Evolutionary conservation across 495 filamentous ascomycete species (phyloP).

Genomic region (Lophiostoma macrostomum): DNA sequence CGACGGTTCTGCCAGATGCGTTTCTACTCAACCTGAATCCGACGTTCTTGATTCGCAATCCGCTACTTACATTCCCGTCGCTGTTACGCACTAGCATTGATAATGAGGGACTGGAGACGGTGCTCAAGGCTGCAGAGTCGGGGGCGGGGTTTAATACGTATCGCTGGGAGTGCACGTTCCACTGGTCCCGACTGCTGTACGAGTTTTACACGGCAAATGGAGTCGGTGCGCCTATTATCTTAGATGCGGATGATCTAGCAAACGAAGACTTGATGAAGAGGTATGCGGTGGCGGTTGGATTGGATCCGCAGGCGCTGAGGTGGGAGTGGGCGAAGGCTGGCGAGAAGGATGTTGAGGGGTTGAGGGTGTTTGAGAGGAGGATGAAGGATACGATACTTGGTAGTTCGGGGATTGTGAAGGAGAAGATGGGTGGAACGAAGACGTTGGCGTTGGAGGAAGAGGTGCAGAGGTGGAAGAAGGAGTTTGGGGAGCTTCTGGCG

Average conservation of each 20-base stretch:
- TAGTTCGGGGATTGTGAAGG: slow-evolving; percentile 42
- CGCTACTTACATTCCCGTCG: slow-evolving; percentile 44
- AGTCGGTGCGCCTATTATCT: slow-evolving; percentile 24
- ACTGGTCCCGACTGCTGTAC: slow-evolving; percentile 41
- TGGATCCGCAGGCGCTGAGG: slow-evolving; percentile 39
- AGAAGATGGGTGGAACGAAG: slow-evolving; percentile 40
- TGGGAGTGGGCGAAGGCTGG: slow-evolving; percentile 43
- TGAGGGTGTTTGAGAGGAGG: slow-evolving; percentile 9
- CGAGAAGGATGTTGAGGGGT: slow-evolving; percentile 12
- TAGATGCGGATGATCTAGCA: slow-evolving; percentile 50
- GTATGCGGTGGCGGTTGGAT: slow-evolving; percentile 40
- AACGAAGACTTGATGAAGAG: slow-evolving; percentile 37
- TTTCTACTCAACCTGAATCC: slow-evolving; percentile 40
- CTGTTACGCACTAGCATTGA: slow-evolving; percentile 38
- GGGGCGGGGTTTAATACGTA: too few species aligned
- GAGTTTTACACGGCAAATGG: slow-evolving; percentile 39
- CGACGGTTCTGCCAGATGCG: slow-evolving; percentile 43
- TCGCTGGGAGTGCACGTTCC: slow-evolving; percentile 33
- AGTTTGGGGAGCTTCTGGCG: slow-evolving; percentile 47
- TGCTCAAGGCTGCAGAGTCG: slow-evolving; percentile 8
- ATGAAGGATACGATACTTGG: slow-evolving; percentile 40
- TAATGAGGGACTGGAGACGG: slow-evolving; percentile 20
- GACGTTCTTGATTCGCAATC: slow-evolving; percentile 48
- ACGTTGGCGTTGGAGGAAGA: slow-evolving; percentile 44
- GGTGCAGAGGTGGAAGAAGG: slow-evolving; percentile 46